phyloP scores from a whole-genome alignment of 1,139 yeast genomes.

The Scheffersomyces segobiensis region DNA sequence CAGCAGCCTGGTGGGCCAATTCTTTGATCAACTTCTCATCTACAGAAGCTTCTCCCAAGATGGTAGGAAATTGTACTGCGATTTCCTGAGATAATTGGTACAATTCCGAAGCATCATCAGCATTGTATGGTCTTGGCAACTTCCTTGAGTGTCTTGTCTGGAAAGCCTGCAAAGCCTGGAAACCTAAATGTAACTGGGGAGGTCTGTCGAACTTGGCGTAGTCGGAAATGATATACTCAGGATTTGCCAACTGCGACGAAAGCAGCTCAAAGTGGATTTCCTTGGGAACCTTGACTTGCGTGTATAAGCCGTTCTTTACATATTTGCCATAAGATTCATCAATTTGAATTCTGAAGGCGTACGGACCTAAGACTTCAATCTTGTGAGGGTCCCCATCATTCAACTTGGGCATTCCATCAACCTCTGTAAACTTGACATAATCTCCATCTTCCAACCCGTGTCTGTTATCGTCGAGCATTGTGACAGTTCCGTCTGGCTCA shows the following conservation, averaged over 20 bases:
- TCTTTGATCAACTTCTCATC: slow-evolving; percentile 69
- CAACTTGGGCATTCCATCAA: slow-evolving; percentile 67
- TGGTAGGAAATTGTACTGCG: slow-evolving; percentile 56
- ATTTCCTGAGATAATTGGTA: slow-evolving; percentile 61
- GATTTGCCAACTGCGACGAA: slow-evolving; percentile 63
- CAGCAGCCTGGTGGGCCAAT: slow-evolving; percentile 81
- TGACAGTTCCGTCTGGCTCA: slow-evolving; percentile 86
- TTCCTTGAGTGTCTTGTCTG: slow-evolving; percentile 58
- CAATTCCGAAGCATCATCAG: slow-evolving; percentile 72
- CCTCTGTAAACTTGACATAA: slow-evolving; percentile 84
- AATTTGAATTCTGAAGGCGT: slow-evolving; percentile 74
- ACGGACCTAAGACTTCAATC: slow-evolving; percentile 89
- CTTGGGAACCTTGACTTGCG: slow-evolving; percentile 86
- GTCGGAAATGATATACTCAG: slow-evolving; percentile 81
- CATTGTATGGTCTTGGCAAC: slow-evolving; percentile 77
- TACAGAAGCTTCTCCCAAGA: slow-evolving; percentile 53
- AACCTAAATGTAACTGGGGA: slow-evolving; percentile 84
- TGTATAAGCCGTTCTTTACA: slow-evolving; percentile 82
- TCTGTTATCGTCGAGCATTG: slow-evolving; percentile 87
- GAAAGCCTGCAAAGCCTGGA: slow-evolving; percentile 85
- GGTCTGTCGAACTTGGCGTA: slow-evolving; percentile 94
- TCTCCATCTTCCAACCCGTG: slow-evolving; percentile 95
- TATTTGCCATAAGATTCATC: slow-evolving; percentile 62
- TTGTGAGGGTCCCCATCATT: slow-evolving; percentile 74
- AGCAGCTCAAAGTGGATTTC: slow-evolving; percentile 64